Conservation (phyloP, 75 land plant genomes). For the Picea glauca region DNA sequence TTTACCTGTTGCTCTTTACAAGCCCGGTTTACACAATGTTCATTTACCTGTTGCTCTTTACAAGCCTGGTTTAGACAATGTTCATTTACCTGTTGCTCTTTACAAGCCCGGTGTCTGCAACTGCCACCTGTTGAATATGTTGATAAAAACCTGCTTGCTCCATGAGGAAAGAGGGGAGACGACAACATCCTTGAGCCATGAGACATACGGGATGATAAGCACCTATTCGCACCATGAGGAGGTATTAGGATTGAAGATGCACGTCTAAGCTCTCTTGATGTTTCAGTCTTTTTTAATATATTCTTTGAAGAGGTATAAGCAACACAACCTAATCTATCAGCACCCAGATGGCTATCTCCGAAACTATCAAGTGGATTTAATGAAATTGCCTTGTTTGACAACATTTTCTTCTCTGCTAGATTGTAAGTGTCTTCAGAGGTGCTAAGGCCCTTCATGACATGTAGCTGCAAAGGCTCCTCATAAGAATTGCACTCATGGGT, state of each 20-base stretch:
- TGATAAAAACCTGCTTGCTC: conserved; percentile 2
- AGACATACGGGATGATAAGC: not conserved
- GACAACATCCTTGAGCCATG: not conserved
- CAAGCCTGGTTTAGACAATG: not conserved
- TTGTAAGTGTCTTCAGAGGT: conserved; percentile 2
- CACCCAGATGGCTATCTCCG: not conserved
- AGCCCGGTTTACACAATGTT: not conserved
- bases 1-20: conserved; percentile 4
- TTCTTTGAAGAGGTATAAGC: not conserved
- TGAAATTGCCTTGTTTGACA: not conserved
- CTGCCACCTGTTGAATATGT: not conserved
- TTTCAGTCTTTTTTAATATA: not conserved
- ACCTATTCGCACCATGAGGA: conserved; percentile 6
- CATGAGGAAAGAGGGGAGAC: not conserved
- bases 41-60: not conserved
- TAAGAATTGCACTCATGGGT: not conserved
- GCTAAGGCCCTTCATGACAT: not conserved
- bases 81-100: not conserved
- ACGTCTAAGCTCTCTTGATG: not conserved
- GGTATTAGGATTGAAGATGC: conserved; percentile 1
- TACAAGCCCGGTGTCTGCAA: not conserved
- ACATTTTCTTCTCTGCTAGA: not conserved
- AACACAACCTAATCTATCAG: not conserved
- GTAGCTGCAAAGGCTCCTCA: not conserved
- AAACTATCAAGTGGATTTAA: not conserved